phyloP scores from a whole-genome alignment of 2,329 filamentous ascomycete species.

The Ramularia endophylla region DNA sequence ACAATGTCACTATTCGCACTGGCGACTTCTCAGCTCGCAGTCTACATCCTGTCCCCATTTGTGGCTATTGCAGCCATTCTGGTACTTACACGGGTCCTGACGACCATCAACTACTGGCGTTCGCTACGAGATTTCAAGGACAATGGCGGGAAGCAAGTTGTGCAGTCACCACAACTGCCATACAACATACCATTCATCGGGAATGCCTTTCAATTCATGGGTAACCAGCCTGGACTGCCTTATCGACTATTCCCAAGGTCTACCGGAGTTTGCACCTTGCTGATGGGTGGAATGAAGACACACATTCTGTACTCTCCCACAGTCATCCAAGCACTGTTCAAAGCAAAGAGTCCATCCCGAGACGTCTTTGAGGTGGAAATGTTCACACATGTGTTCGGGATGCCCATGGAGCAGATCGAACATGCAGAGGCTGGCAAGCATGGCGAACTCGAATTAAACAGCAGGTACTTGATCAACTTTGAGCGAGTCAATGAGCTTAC shows the following conservation, averaged over 20 bases:
- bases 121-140: constrained; percentile 13
- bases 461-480: constrained; percentile 23
- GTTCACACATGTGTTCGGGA: constrained; percentile 19
- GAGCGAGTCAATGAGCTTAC: constrained; percentile 30
- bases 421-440: constrained; percentile 20
- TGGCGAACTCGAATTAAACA: constrained; percentile 24
- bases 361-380: constrained; percentile 26
- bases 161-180: constrained; percentile 24
- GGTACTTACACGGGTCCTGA: constrained; percentile 14
- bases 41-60: constrained; percentile 13
- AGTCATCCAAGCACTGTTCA: constrained; percentile 27
- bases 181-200: constrained; percentile 27
- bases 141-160: constrained; percentile 9
- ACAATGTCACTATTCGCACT: too few relatives aligned
- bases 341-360: constrained; percentile 17
- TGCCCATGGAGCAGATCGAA: constrained; percentile 20
- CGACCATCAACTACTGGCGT: constrained; percentile 20
- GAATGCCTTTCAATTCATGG: constrained; percentile 24
- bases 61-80: constrained; percentile 9
- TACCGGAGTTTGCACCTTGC: constrained; percentile 25
- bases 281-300: constrained; percentile 24
- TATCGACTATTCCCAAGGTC: constrained; percentile 22
- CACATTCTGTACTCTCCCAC: constrained; percentile 24
- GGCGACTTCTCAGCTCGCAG: neutral
- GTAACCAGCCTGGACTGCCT: constrained; percentile 24